Evolutionary conservation across 768 basidiomycete species (phyloP).

Genomic region (Inosperma sp.): DNA sequence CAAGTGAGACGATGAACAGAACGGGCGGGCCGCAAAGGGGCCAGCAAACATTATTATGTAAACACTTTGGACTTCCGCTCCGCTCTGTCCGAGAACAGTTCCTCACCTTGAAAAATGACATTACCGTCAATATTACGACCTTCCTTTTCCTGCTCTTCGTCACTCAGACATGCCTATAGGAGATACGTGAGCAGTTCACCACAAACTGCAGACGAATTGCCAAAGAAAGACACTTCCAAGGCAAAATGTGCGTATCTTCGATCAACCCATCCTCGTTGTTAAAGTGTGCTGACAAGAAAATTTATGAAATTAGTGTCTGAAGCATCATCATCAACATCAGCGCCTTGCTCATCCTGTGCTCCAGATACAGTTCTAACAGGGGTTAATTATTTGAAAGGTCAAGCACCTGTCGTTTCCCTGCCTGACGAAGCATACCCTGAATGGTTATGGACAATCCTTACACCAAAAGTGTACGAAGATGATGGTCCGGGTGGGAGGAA

Average conservation of each 20-base stretch:
- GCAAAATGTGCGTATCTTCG: neutral
- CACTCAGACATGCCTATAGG: neutral
- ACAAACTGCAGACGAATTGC: neutral
- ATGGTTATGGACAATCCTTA: conserved; percentile 82
- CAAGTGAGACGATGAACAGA: no score
- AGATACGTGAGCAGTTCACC: conserved; percentile 1
- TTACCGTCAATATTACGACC: neutral
- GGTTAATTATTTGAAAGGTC: conserved; percentile 77
- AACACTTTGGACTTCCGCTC: no score
- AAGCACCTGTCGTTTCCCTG: conserved; percentile 67
- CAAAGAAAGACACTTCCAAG: neutral
- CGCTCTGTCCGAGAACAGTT: no score
- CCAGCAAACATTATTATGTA: no score
- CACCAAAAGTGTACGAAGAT: conserved; percentile 56
- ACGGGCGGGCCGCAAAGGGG: no score
- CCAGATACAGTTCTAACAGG: conserved; percentile 77
- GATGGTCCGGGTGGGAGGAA: conserved; percentile 72
- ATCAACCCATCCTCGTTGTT: neutral
- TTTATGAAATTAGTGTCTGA: conserved; percentile 1
- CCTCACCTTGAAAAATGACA: no score
- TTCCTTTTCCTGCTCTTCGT: neutral
- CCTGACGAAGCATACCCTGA: conserved; percentile 82
- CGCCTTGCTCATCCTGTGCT: conserved; percentile 57
- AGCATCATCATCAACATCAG: conserved; percentile 15
- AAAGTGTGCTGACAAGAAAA: neutral